Evolutionary conservation across 176 grass and related monocot species (phyloP).

Genomic region (Raddia distichophylla): DNA sequence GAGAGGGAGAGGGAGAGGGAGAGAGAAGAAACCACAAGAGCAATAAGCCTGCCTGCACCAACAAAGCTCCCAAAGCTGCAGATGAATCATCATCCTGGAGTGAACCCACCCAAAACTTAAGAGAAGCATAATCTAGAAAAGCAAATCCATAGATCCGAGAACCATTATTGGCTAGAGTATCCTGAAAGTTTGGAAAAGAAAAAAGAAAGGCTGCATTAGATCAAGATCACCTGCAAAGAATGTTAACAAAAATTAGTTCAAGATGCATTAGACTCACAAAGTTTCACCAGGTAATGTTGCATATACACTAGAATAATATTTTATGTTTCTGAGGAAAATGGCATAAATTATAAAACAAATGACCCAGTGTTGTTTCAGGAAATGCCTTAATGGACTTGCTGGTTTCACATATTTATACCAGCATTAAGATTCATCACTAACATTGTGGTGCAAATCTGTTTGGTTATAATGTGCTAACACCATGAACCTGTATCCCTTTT

Average conservation of each 20-base stretch:
- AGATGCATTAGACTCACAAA: conserved; percentile 6
- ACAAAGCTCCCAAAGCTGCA: conserved; percentile 85
- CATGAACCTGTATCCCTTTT: background rate
- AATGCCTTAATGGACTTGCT: conserved; percentile 2
- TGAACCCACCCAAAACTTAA: conserved; percentile 94
- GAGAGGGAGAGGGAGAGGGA: conserved; percentile 1
- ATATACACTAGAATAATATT: conserved; percentile 13
- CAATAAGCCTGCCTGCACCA: conserved; percentile 72
- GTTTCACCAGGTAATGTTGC: background rate
- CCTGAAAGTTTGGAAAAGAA: conserved; percentile 34
- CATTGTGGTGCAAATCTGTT: conserved; percentile 2
- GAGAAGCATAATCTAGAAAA: conserved; percentile 82
- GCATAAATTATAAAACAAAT: conserved; percentile 16
- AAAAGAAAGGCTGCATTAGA: conserved; percentile 24
- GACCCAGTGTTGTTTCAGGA: conserved; percentile 6
- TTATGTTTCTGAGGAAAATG: conserved; percentile 12
- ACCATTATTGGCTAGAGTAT: conserved; percentile 44
- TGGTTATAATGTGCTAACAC: conserved; percentile 7
- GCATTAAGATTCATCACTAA: conserved; percentile 27
- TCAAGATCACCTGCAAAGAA: conserved; percentile 30
- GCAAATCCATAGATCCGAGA: conserved; percentile 84
- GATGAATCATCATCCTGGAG: conserved; percentile 72
- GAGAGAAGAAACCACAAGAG: conserved; percentile 32
- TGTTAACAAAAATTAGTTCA: conserved; percentile 22
- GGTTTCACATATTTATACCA: conserved; percentile 14